Conservation (phyloP, 805 yeast species). For the Metschnikowia dekortorum region DNA sequence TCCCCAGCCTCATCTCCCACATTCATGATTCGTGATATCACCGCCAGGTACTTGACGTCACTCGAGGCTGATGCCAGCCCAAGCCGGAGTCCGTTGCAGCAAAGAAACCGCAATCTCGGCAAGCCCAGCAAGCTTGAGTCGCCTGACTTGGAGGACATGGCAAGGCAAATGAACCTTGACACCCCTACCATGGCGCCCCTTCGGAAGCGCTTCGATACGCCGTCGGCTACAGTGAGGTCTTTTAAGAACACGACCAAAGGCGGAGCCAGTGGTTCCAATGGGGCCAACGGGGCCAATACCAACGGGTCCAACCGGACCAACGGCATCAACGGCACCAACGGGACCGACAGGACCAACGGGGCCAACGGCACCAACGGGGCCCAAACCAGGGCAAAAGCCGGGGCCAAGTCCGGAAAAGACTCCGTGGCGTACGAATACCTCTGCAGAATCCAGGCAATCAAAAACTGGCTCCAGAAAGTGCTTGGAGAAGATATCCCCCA, state of each 20-base stretch:
- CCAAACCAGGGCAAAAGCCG: background rate
- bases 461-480: constrained; percentile 68
- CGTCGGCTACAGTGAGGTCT: constrained; percentile 40
- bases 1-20: background rate
- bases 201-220: constrained; percentile 34
- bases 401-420: constrained; percentile 9
- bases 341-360: constrained; percentile 1
- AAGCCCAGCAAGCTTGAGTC: constrained; percentile 17
- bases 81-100: constrained; percentile 27
- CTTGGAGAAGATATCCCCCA: constrained; percentile 53
- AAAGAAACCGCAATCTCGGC: constrained; percentile 19
- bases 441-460: constrained; percentile 78
- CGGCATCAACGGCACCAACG: background rate
- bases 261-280: background rate
- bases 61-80: constrained; percentile 24
- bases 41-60: constrained; percentile 33
- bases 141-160: constrained; percentile 35
- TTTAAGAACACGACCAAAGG: constrained; percentile 29
- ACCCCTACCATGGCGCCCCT: constrained; percentile 23
- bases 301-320: constrained; percentile 8
- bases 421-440: constrained; percentile 63
- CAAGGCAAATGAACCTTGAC: constrained; percentile 32
- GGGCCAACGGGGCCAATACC: constrained; percentile 8
- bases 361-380: background rate
- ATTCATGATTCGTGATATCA: constrained; percentile 25